Base-by-base conservation (phyloP, 73 alveolate species). In the Halteria grandinella region DNA sequence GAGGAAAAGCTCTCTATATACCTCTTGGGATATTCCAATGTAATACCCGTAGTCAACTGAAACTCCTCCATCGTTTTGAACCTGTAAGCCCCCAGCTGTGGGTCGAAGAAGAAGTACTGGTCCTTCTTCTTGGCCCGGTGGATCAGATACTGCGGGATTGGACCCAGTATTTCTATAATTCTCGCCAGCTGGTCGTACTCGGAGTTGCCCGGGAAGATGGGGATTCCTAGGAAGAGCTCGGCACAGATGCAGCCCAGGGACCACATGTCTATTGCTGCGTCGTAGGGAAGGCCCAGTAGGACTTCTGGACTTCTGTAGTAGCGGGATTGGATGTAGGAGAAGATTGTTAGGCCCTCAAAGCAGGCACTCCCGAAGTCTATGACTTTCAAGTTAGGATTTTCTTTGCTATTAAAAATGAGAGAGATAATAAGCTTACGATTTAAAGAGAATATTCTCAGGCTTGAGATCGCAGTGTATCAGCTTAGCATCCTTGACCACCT, bases 251-350 rank as follows among this genome's bases (percentile, higher is more conserved):
- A 88, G 10, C 97, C 98, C 20, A 93, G 74, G 14, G 95, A 74
- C 98, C 98, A 93, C 87, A 90, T 43, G 66, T 93, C 98, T 32
- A 93, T 91, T 28, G 94, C 73, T 52, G 91, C 57, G 51, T 86
- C 85, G 84, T 90, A 93, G 32, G 93, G 92, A 71, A 81, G 71
- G 0, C 98, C 98, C 85, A 90, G 41, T 20, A 93, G 55, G 20
- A 93, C 97, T 69, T 93, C 98, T 0, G 98, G 98, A 18, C 96
- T 40, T 72, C 95, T 45, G 66, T 88, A 88, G 73, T 75, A 88
- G 31, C 95, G 74, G 5, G 93, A 83, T 45, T 88, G 86, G 77
- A 88, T 88, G 66, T 88, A 88, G 53, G 77, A 52, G 64, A 81
- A 86, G 53, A 75, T 49, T 39, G 71, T 79, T 41, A 41, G 78